These are phyloP conservation scores for Tylopilus vinaceipallidus DNA, from an alignment of 768 basidiomycete genomes.

Conservation along the genomic window DNA sequence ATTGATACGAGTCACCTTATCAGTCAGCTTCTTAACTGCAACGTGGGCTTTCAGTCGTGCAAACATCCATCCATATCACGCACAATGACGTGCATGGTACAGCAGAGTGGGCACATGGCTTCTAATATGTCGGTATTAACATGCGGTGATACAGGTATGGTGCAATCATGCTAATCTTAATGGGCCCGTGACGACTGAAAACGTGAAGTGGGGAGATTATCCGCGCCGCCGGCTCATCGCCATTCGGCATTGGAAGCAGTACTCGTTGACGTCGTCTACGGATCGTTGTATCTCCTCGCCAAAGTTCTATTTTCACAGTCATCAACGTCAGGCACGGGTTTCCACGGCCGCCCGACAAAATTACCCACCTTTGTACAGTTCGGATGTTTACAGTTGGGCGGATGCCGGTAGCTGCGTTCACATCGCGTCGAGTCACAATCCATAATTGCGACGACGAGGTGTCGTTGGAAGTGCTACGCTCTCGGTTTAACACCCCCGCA, in stretches of 20 bases:
- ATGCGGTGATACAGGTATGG: constrained; percentile 28
- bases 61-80: too few species aligned
- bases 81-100: constrained; percentile 5
- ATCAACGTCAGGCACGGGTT: constrained; percentile 10
- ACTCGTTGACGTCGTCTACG: constrained; percentile 69
- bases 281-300: constrained; percentile 67
- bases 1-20: too few species aligned
- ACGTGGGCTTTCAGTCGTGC: too few species aligned
- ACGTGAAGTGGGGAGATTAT: constrained; percentile 4
- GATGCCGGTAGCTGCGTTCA: constrained; percentile 62
- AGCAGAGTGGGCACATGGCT: constrained; percentile 7
- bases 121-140: constrained; percentile 18
- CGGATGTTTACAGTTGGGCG: constrained; percentile 50
- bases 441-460: constrained; percentile 67
- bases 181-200: constrained; percentile 1
- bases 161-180: constrained; percentile 23
- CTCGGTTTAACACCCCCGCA: constrained; percentile 10
- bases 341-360: constrained; percentile 9
- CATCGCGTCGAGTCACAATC: constrained; percentile 69
- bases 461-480: constrained; percentile 76
- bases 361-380: constrained; percentile 58
- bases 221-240: constrained; percentile 41
- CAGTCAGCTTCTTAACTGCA: background rate
- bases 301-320: constrained; percentile 47
- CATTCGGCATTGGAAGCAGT: constrained; percentile 66